Evolutionary conservation across 1,284 basidiomycete genomes (phyloP), one percentile per base, ranked within the genome.

Genomic region (Paramarasmius palmivorus): DNA sequence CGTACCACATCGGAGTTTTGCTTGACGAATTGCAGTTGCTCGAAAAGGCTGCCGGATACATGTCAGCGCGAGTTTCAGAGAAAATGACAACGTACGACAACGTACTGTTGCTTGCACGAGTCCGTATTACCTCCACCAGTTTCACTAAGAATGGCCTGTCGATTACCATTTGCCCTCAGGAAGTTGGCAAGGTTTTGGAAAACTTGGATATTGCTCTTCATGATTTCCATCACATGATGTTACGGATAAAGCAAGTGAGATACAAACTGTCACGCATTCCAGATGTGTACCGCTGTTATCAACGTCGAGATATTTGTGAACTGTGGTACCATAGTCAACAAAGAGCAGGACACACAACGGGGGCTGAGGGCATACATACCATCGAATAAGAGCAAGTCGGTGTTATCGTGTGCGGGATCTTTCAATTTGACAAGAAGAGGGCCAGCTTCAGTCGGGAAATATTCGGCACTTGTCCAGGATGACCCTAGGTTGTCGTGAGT

Each of bases 291-390:
- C 83, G 38, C 75, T n/a, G 65, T 81, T 81, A 65, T 83, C 81
- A 50, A 69, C 70, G 65, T 85, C 83, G 57, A 83, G 76, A 66
- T 84, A 85, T 66, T 83, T 78, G 73, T 84, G 82, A 3, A 83
- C 80, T 73, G 65, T n/a, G n/a, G n/a, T n/a, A 65, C 29, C 29
- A 32, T 6, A 6, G 44, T 59, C 61, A 57, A 61, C 15, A 23
- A n/a, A n/a, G n/a, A n/a, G 14, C 34, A 39, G 36, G 15, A 34
- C 12, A 12, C n/a, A n/a, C n/a, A 20, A 54, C 29, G 23, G 26
- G 35, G 49, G 42, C 25, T n/a, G 17, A n/a, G 42, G 20, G 14
- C 50, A 39, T 23, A 36, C 41, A 29, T 35, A 75, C 75, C 77
- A 59, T 86, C 83, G 55, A 86, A 79, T 61, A 86, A 66, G 32